Percentiles rank a stretch among this genome's conserved stretches.
phyloP scores from a whole-genome alignment of 2,329 filamentous ascomycete species.

The Gyromitra esculenta region DNA sequence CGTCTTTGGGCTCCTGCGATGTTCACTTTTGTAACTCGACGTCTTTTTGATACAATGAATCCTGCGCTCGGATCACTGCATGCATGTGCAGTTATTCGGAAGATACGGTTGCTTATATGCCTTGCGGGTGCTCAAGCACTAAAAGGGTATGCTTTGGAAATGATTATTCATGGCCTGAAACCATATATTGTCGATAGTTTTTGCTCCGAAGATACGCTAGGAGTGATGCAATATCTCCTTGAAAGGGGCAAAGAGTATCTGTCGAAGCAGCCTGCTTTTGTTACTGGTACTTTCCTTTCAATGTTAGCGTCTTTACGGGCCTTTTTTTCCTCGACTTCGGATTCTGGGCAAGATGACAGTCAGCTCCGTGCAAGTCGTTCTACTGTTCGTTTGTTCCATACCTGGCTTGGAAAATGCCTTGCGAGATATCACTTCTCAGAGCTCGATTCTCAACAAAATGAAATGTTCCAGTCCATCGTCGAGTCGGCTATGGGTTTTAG shows the following conservation, averaged over 20 bases:
- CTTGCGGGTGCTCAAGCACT: conserved; percentile 78
- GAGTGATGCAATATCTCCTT: conserved; percentile 85
- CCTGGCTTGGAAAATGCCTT: conserved; percentile 79
- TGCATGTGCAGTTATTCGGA: conserved; percentile 84
- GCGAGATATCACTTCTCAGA: conserved; percentile 68
- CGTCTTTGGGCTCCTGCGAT: conserved; percentile 79
- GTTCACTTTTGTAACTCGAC: conserved; percentile 77
- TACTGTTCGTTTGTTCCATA: conserved; percentile 78
- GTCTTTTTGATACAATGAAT: conserved; percentile 81
- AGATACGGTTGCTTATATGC: conserved; percentile 81
- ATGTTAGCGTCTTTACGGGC: conserved; percentile 79
- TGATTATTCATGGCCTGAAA: conserved; percentile 82
- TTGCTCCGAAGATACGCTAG: conserved; percentile 89
- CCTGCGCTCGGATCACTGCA: conserved; percentile 85
- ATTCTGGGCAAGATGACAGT: conserved; percentile 83
- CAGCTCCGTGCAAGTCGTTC: conserved; percentile 80
- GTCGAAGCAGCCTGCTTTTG: conserved; percentile 73
- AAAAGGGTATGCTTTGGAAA: conserved; percentile 84
- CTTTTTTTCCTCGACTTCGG: conserved; percentile 78
- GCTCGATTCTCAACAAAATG: conserved; percentile 64
- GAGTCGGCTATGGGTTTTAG: conserved; percentile 74
- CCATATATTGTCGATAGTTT: conserved; percentile 82
- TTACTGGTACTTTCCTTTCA: conserved; percentile 81
- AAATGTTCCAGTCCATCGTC: conserved; percentile 74
- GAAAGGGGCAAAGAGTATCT: conserved; percentile 74